phyloP scores from a whole-genome alignment of 805 yeast genomes.

The Metschnikowia sp. region DNA sequence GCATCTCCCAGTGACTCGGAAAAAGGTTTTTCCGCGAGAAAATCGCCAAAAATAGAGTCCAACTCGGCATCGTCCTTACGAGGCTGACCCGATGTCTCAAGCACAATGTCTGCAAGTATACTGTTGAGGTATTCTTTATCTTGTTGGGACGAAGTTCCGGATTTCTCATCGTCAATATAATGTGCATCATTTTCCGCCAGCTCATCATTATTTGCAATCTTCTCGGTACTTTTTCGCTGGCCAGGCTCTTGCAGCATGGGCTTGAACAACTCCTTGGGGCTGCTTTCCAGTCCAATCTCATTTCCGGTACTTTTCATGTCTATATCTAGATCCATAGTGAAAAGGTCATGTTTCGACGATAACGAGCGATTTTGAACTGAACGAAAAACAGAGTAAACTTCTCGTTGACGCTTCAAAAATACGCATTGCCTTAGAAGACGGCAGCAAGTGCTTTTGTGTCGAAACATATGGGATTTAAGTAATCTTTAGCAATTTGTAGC shows the following conservation, averaged over 20 bases:
- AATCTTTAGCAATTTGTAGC: too few species aligned
- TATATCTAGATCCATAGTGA: conserved; percentile 6
- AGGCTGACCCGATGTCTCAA: background rate
- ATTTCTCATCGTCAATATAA: background rate
- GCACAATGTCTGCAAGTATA: conserved; percentile 8
- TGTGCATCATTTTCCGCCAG: background rate
- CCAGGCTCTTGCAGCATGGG: background rate
- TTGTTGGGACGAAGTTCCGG: background rate
- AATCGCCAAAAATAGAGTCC: conserved; percentile 5
- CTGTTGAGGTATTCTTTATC: conserved; percentile 4
- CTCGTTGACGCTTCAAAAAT: background rate
- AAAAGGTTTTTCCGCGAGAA: background rate
- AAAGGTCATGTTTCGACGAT: conserved; percentile 9
- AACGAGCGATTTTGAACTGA: background rate
- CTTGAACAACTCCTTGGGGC: background rate
- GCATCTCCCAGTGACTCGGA: background rate
- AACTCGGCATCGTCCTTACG: background rate
- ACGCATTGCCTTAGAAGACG: background rate
- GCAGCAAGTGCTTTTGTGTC: background rate
- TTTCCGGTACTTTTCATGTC: background rate
- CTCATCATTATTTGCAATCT: too few species aligned
- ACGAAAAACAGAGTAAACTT: too few species aligned
- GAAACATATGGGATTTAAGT: background rate
- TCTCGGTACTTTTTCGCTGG: too few species aligned
- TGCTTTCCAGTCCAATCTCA: background rate